Evolutionary conservation across 2,329 filamentous ascomycete genomes (phyloP), one percentile per base, ranked within the genome.

Genomic region (Fusarium guadeloupense): DNA sequence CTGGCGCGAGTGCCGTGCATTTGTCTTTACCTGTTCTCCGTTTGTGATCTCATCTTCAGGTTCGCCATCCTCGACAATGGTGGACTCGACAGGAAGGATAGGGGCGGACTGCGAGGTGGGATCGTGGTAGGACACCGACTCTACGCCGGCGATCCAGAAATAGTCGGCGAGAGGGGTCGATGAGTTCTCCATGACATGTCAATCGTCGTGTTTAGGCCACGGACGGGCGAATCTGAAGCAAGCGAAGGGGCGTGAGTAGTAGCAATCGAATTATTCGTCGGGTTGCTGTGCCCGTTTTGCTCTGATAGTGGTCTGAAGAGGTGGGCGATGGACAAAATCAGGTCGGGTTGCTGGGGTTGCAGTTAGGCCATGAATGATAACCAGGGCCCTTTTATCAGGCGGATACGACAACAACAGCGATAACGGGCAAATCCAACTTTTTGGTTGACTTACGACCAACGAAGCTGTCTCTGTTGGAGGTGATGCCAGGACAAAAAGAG

Each of bases 101-200:
- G 71, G 45, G 48, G 47, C 51, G 26, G 57, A 41, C 25, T 66
- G 62, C 44, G 75, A 75, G 45, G 75, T 75, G 68, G 78, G 72
- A 66, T 89, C 87, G 60, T 85, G 81, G 77, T 89, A 89, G 52
- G 84, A 82, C 67, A 89, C 81, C 59, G 85, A 84, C 75, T 90
- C 87, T 76, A 90, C 81, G 70, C 88, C 88, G 66, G 88, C 88
- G 73, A 90, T 89, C 88, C 88, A 90, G 76, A 90, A 90, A 78
- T 90, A 90, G 75, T 90, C 88, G 75, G 88, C 88, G 74, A 90
- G 81, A 72, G 88, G 88, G 64, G 82, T 82, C 62, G 86, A 87
- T 56, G 85, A 81, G 77, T 75, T 79, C 72, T 86, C 84, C 84
- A 87, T 87, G 78, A 77, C 81, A 78, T 77, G 74, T 76, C 76